Base-by-base conservation (phyloP, 257 asterid genomes). In the Fraxinus americana region DNA sequence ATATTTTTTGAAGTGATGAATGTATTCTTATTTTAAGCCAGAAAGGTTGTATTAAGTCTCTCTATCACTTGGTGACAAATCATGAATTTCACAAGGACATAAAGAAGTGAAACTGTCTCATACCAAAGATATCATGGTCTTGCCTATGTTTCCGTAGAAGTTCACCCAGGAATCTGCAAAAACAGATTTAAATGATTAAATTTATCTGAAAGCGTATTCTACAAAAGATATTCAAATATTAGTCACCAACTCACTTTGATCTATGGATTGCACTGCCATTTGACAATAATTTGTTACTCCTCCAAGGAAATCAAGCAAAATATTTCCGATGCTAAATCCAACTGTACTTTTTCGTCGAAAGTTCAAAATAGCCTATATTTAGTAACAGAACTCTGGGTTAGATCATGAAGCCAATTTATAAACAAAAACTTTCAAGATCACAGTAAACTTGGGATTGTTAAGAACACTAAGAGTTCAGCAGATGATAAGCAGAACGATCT, bases 261-360 rank as follows among this genome's bases (percentile, higher is more conserved):
- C 99, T 67, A 95, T 79, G 57, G 99, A 95, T 76, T 92, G 97
- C 80, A 91, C 94, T n/a, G 71, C 89, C 97, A 95, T 95, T 85
- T 95, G 99, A 34, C 85, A 82, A 12, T 91, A 92, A 77, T 86
- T 95, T 4, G 98, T 87, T 21, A 92, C 32, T 14, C 99, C 96
- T 50, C 99, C 99, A 35, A 88, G 78, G 73, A 95, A 90, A 86
- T 95, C 99, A 69, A 95, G 97, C 83, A 93, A 77, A 78, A 95
- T 89, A 85, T 92, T 91, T 81, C 98, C 98, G 43, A 95, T 95
- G 91, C 99, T 93, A 81, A 89, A 95, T 23, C 99, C 99, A 68
- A 87, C 19, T 0, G 99, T 95, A 90, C 99, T 93, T 81, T 95
- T 95, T 19, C 94, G 84, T 14, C 70, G 90, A 25, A 90, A 93